Conservation (phyloP, 768 basidiomycete species). For the Kwoniella shandongensis region DNA sequence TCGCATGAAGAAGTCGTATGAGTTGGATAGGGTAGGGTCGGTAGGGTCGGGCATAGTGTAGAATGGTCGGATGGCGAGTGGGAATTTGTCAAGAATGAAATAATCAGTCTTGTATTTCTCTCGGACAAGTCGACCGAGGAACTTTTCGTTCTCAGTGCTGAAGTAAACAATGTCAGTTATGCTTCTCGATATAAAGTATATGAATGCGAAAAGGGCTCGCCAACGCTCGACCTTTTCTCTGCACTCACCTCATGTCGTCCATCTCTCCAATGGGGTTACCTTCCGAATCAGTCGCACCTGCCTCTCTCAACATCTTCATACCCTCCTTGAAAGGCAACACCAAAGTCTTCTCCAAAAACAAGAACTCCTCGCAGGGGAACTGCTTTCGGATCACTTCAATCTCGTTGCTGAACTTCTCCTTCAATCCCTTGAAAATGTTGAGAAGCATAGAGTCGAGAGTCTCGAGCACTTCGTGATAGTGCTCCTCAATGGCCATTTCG, state of each 20-base stretch:
- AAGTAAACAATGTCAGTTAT: constrained; percentile 3
- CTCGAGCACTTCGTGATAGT: constrained; percentile 97
- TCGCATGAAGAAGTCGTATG: constrained; percentile 99
- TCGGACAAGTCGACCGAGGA: constrained; percentile 83
- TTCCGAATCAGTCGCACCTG: constrained; percentile 59
- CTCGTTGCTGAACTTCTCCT: constrained; percentile 73
- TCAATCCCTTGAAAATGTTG: constrained; percentile 79
- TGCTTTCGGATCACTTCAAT: constrained; percentile 78
- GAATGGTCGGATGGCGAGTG: constrained; percentile 89
- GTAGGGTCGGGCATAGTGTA: constrained; percentile 98
- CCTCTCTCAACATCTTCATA: constrained; percentile 78
- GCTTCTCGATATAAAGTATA: neutral
- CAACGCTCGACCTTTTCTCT: neutral
- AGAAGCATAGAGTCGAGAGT: constrained; percentile 83
- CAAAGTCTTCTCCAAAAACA: constrained; percentile 86
- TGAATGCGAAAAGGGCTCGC: neutral
- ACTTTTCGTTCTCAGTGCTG: constrained; percentile 94
- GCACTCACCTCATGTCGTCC: constrained; percentile 73
- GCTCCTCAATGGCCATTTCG: constrained; percentile 97
- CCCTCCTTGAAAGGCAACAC: constrained; percentile 84
- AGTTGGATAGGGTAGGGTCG: constrained; percentile 91
- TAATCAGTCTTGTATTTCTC: constrained; percentile 96
- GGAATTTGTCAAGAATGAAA: constrained; percentile 99
- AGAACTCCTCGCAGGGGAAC: constrained; percentile 94
- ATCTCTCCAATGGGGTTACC: constrained; percentile 61